Percentiles rank a stretch among this genome's conserved stretches.
Conservation (phyloP, 441 rosid species). For the Hura crepitans region DNA sequence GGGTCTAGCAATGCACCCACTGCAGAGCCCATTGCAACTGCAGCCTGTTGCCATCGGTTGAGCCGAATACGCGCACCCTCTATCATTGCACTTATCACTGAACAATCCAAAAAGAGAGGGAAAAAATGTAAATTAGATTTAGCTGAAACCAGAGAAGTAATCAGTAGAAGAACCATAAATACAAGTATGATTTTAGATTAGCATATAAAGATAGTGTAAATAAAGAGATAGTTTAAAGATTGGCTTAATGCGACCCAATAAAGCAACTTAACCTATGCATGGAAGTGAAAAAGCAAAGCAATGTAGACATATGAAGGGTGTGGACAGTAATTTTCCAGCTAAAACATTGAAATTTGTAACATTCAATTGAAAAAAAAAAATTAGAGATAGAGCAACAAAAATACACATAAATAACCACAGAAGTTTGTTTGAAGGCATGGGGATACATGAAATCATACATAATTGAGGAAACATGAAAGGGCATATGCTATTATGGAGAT, state of each 20-base stretch:
- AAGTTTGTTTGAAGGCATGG: too few species aligned
- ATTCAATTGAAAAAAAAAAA: too few species aligned
- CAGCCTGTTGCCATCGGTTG: slow-evolving; percentile 87
- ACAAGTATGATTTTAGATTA: background rate
- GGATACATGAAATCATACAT: too few species aligned
- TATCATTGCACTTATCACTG: slow-evolving; percentile 28
- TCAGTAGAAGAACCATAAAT: background rate
- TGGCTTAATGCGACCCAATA: background rate
- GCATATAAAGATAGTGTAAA: background rate
- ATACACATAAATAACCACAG: too few species aligned
- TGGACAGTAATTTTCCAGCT: too few species aligned
- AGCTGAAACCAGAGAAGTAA: background rate
- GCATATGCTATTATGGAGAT: background rate
- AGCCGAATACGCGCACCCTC: slow-evolving; percentile 52
- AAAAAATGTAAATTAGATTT: background rate
- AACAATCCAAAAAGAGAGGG: background rate
- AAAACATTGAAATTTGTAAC: too few species aligned
- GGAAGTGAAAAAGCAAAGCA: background rate
- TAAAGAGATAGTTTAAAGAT: background rate
- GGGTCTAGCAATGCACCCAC: slow-evolving; percentile 77
- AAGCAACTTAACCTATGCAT: background rate
- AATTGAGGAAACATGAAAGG: too few species aligned
- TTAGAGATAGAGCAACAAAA: too few species aligned
- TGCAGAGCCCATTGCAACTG: slow-evolving; percentile 84
- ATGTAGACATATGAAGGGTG: background rate